These are phyloP conservation scores for Coniochaeta sp. DNA, from an alignment of 2,329 filamentous ascomycete species.

Conservation along the genomic window DNA sequence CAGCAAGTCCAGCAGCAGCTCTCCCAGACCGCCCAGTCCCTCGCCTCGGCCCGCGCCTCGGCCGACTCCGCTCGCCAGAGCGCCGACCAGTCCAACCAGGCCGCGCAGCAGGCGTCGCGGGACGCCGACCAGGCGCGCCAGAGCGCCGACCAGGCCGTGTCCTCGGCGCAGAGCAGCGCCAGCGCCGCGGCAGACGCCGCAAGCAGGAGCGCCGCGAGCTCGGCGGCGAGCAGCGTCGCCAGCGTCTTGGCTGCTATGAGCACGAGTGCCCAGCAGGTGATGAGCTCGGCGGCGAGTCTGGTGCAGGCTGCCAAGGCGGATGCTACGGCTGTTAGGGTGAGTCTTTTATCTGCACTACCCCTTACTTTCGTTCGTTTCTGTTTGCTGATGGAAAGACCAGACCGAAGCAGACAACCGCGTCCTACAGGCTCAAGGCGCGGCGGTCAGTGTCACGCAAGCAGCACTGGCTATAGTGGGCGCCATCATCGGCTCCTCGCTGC, in stretches of 20 bases:
- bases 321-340: slow-evolving; percentile 20
- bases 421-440: slow-evolving; percentile 34
- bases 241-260: slow-evolving; percentile 19
- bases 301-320: slow-evolving; percentile 22
- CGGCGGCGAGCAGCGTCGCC: slow-evolving; percentile 16
- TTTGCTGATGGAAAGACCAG: slow-evolving; percentile 5
- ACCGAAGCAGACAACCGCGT: slow-evolving; percentile 22
- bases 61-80: slow-evolving; percentile 13
- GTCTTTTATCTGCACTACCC: slow-evolving; percentile 3
- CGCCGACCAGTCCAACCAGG: slow-evolving; percentile 7
- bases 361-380: not conserved
- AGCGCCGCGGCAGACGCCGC: slow-evolving; percentile 14
- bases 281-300: slow-evolving; percentile 16
- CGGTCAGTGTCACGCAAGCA: slow-evolving; percentile 68
- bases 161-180: slow-evolving; percentile 19
- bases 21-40: slow-evolving; percentile 12
- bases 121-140: slow-evolving; percentile 14
- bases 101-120: slow-evolving; percentile 11
- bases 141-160: slow-evolving; percentile 13
- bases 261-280: slow-evolving; percentile 13
- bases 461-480: slow-evolving; percentile 71
- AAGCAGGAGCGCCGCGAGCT: slow-evolving; percentile 19
- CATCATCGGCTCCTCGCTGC: slow-evolving; percentile 23
- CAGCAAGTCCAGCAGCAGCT: slow-evolving; percentile 18
- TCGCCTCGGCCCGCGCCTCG: slow-evolving; percentile 10